These are phyloP conservation scores for Citrus glauca DNA, from an alignment of 345 rosid species.

Conservation along the genomic window DNA sequence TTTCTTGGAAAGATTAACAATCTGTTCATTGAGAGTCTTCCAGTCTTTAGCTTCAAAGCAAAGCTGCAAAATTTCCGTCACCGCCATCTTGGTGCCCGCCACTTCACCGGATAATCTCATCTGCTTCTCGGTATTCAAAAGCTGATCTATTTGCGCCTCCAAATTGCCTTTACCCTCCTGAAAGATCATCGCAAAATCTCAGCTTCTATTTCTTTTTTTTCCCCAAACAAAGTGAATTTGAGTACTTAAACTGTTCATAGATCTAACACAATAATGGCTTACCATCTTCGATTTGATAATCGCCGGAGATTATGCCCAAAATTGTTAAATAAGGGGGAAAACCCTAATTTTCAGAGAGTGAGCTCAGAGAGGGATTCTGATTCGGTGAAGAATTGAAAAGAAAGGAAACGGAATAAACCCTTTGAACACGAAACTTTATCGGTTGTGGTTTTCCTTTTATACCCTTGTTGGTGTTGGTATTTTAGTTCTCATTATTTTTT, in stretches of 20 bases:
- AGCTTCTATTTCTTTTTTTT: neutral
- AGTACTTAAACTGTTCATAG: neutral
- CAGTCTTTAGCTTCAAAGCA: constrained; percentile 90
- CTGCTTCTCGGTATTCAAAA: constrained; percentile 78
- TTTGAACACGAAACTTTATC: neutral
- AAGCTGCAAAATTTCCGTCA: constrained; percentile 62
- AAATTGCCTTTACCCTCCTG: constrained; percentile 51
- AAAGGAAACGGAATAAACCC: neutral
- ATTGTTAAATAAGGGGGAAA: neutral
- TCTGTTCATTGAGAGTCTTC: constrained; percentile 74
- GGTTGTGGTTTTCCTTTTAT: neutral
- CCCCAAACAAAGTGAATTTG: neutral
- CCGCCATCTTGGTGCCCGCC: constrained; percentile 72
- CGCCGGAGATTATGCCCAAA: neutral
- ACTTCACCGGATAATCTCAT: constrained; percentile 80
- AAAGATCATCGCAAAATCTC: neutral
- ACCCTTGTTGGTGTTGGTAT: neutral
- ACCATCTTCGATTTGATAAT: constrained; percentile 16
- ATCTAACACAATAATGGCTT: constrained; percentile 12
- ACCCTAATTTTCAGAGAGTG: neutral
- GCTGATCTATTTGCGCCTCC: constrained; percentile 63
- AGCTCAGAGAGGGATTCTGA: neutral
- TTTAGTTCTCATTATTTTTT: neutral
- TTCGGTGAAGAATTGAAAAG: neutral
- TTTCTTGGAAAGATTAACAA: constrained; percentile 68